phyloP scores from a whole-genome alignment of 768 basidiomycete species.

The Leccinum pellstonianum region DNA sequence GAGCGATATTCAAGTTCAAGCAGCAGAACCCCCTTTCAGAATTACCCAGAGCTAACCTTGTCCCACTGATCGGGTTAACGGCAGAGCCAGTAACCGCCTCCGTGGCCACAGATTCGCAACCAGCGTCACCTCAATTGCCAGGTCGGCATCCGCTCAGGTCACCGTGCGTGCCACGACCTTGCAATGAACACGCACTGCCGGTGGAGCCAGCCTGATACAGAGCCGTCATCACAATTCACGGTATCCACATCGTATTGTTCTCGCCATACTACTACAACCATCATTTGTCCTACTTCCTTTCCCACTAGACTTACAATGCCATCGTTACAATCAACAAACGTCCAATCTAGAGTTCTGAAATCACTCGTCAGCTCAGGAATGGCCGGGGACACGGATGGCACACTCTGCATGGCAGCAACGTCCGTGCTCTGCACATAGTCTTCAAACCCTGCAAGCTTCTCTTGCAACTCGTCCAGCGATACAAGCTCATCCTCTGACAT shows the following conservation, averaged over 20 bases:
- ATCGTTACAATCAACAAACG: neutral
- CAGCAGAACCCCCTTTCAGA: slow-evolving; percentile 11
- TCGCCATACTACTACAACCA: slow-evolving; percentile 10
- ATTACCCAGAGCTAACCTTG: slow-evolving; percentile 34
- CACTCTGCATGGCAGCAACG: slow-evolving; percentile 93
- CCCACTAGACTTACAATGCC: slow-evolving; percentile 9
- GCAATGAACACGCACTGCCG: neutral
- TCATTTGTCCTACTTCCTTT: slow-evolving; percentile 6
- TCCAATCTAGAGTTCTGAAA: slow-evolving; percentile 23
- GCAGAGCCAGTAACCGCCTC: slow-evolving; percentile 1
- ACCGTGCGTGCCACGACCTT: slow-evolving; percentile 9
- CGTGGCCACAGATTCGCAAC: slow-evolving; percentile 7
- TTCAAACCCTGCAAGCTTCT: slow-evolving; percentile 80
- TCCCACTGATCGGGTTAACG: slow-evolving; percentile 24
- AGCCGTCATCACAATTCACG: neutral
- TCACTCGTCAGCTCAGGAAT: slow-evolving; percentile 3
- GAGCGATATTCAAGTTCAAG: slow-evolving; percentile 6
- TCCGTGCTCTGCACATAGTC: slow-evolving; percentile 92
- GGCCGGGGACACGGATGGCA: neutral
- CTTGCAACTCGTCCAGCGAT: slow-evolving; percentile 90
- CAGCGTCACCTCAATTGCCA: neutral
- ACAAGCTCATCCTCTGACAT: slow-evolving; percentile 89
- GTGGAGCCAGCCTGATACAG: neutral
- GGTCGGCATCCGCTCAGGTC: slow-evolving; percentile 15
- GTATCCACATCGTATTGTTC: slow-evolving; percentile 6